Evolutionary conservation across 345 rosid species (phyloP), one percentile per base, ranked within the genome.

Genomic region (Heritiera littoralis): DNA sequence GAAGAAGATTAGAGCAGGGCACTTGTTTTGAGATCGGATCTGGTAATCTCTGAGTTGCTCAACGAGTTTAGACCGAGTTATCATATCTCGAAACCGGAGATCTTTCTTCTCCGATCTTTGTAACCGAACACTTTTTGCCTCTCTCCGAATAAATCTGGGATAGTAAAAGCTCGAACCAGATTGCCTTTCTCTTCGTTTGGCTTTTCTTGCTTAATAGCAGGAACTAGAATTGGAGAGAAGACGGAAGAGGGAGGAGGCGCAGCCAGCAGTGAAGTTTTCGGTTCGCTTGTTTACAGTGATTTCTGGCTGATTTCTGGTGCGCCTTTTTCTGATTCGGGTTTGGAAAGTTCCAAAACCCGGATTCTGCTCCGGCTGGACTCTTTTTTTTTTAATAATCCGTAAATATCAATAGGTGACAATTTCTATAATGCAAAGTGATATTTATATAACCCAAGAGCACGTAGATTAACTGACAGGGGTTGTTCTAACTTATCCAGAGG

Each of bases 31-130:
- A 51, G 89, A 86, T 80, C 89, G 84, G 88, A 90, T 78, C 91
- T 86, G 89, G 84, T 79, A 78, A 70, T 86, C 87, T 63, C 89
- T 81, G 78, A 87, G 84, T 82, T 83, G 90, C 88, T 90, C 93
- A 7, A 81, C 93, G 68, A 88, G 90, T 83, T 86, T 87, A 64
- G 91, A 87, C 70, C 90, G 79, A 46, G 93, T 89, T 64, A 89
- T 86, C 93, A 88, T 90, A 18, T 77, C 80, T 72, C 41, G 32
- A 35, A 51, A 46, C 77, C 79, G 79, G 35, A 59, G 80, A 6
- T 18, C 23, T 54, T 49, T 60, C 64, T 71, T 69, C 81, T 63
- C 52, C 72, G 14, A 72, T 35, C 68, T 71, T 2, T 11, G 71
- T 45, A 61, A 59, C 43, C 45, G 30, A 61, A 46, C 51, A 10